These are phyloP conservation scores for Rubus parviflorus DNA, from an alignment of 306 rosid genomes.

Conservation along the genomic window DNA sequence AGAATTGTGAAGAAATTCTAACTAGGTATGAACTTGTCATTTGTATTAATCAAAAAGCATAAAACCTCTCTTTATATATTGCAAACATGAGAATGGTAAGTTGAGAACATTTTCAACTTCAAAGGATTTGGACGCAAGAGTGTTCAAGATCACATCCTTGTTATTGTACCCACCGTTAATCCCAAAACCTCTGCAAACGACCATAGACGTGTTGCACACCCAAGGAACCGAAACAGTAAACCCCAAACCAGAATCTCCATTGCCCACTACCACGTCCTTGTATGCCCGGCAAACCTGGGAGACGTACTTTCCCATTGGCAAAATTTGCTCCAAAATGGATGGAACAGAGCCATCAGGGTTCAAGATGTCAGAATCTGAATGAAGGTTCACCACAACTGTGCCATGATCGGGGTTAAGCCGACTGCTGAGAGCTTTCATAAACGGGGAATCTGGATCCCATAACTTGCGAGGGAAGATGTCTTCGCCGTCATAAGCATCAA, in stretches of 20 bases:
- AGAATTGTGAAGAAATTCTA: background rate
- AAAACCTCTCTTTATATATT: conserved; percentile 72
- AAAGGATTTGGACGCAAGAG: conserved; percentile 64
- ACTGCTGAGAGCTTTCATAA: conserved; percentile 61
- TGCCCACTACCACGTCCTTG: conserved; percentile 59
- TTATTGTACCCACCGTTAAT: conserved; percentile 26
- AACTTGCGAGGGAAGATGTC: conserved; percentile 81
- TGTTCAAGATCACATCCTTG: conserved; percentile 40
- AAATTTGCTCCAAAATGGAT: conserved; percentile 43
- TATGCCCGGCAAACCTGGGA: conserved; percentile 64
- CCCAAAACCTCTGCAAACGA: conserved; percentile 72
- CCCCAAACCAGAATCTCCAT: conserved; percentile 59
- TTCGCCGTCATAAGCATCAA: conserved; percentile 89
- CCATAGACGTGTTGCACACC: conserved; percentile 82
- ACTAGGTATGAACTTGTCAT: background rate
- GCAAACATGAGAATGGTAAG: conserved; percentile 74
- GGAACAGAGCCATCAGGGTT: conserved; percentile 52
- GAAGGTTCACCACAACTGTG: conserved; percentile 90
- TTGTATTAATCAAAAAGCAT: conserved; percentile 48
- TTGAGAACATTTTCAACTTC: conserved; percentile 65
- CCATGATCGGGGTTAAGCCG: conserved; percentile 84
- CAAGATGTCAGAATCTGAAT: conserved; percentile 68
- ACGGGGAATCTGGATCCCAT: conserved; percentile 69
- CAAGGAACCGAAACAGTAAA: conserved; percentile 84
- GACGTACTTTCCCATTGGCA: conserved; percentile 72